Evolutionary conservation across 108 stramenopile genomes (phyloP), one percentile per base, ranked within the genome.

Genomic region (Pseudonitzschia pungens): DNA sequence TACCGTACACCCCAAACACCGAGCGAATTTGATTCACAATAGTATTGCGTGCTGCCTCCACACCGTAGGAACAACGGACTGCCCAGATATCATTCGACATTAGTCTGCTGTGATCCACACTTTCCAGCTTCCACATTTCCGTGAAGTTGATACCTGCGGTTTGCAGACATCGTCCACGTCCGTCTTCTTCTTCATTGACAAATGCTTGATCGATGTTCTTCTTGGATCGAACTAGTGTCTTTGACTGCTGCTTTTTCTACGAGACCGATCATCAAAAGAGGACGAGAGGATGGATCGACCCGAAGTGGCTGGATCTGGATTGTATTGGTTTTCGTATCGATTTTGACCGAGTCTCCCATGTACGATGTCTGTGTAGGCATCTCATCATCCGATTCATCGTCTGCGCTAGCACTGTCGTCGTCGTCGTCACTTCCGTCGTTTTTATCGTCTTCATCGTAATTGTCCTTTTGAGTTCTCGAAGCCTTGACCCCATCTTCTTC

Each of bases 1-100:
- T 99, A 63, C 99, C 99, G 82, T 99, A 99, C 10, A 96, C 98
- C 42, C 94, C 98, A 80, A 99, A 99, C 15, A 99, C 99, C 43
- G 86, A 83, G n/a, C 86, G 83, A 65, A 99, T 95, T 86, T 99
- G 98, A 20, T 93, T 76, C 6, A 98, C 95, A 81, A 99, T 99
- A 57, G 85, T 87, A 53, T 78, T 90, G 15, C 99, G 85, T 16
- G 96, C 94, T 14, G 99, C 99, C 72, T 99, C 99, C 9, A 99
- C 98, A 67, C 99, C 99, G 79, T 99, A 99, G 0, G 94, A 81
- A 64, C 86, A 86, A 64, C 92, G 74, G 51, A 98, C 84, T 22
- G 81, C 92, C 89, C 93, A 96, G 60, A 98, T 95, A 74, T 99
- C 95, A 75, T 99, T 99, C 24, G 96, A 95, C 45, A 87, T 64